Evolutionary conservation across 371 early-diverging fungal species (phyloP).

Genomic region (Lichtheimia ramosa): DNA sequence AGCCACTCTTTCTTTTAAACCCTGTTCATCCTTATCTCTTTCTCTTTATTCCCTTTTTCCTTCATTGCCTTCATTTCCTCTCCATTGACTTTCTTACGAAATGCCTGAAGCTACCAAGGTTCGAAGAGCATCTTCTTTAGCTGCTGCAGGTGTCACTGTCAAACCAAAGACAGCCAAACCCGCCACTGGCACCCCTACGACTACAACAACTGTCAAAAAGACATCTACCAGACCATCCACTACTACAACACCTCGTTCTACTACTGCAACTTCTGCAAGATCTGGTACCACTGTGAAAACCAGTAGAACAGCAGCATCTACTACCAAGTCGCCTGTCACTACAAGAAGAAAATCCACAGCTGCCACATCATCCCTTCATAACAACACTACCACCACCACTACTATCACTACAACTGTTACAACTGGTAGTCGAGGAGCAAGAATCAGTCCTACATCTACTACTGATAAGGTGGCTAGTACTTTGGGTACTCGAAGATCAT

Average conservation of each 20-base stretch:
- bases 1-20: not conserved
- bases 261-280: not conserved
- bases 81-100: not conserved
- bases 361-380: too few relatives aligned
- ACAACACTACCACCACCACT: not conserved
- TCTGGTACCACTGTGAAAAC: not conserved
- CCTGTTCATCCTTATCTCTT: not conserved
- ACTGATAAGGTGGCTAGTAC: not conserved
- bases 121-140: conserved; percentile 6
- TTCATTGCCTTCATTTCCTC: not conserved
- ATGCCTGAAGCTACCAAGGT: conserved; percentile 10
- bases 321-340: not conserved
- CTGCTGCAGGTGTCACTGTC: conserved; percentile 5
- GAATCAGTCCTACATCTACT: not conserved
- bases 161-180: not conserved
- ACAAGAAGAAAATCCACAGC: not conserved
- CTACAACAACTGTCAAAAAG: not conserved
- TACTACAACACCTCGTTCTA: not conserved
- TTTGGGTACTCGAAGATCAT: not conserved
- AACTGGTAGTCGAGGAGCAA: not conserved
- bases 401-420: not conserved
- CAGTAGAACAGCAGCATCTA: conserved; percentile 1
- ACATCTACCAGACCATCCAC: not conserved
- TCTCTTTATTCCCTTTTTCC: not conserved
- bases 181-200: not conserved